Evolutionary conservation across 768 basidiomycete species (phyloP).

Genomic region (Kwoniella bestiolae): DNA sequence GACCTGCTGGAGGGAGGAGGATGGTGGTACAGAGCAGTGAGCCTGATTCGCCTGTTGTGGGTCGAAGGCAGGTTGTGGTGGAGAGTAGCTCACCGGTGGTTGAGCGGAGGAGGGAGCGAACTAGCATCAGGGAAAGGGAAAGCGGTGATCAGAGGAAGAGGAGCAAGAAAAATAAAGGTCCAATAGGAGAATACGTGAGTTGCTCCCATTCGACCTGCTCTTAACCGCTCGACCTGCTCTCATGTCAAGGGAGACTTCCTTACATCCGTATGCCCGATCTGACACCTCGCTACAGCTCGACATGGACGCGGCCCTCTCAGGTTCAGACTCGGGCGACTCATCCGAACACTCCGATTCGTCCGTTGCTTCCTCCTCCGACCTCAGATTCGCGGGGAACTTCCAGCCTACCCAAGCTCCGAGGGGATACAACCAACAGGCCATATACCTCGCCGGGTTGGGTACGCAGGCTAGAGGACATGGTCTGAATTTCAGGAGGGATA

Average conservation of each 20-base stretch:
- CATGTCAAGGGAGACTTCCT: no score
- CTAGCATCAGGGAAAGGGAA: background rate
- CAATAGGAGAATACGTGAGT: constrained; percentile 21
- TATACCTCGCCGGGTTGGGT: constrained; percentile 51
- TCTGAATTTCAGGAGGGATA: constrained; percentile 33
- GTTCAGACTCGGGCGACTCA: constrained; percentile 36
- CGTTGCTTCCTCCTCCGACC: constrained; percentile 42
- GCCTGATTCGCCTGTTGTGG: constrained; percentile 20
- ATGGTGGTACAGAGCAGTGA: constrained; percentile 10
- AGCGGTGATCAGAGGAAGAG: background rate
- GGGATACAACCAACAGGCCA: constrained; percentile 56
- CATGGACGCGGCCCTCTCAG: constrained; percentile 48
- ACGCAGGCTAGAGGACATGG: constrained; percentile 46
- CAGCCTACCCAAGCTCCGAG: constrained; percentile 56
- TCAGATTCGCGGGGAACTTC: constrained; percentile 55
- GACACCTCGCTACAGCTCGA: no score
- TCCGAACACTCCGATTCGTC: constrained; percentile 38
- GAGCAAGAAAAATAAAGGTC: constrained; percentile 6
- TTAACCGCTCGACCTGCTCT: no score
- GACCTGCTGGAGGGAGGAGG: background rate
- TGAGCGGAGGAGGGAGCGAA: constrained; percentile 2
- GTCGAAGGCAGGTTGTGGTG: constrained; percentile 11
- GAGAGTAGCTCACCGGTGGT: constrained; percentile 16
- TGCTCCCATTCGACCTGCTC: no score
- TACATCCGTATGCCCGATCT: no score